Evolutionary conservation across 2,329 filamentous ascomycete genomes (phyloP).

Genomic region (Thermothelomyces thermophilus): DNA sequence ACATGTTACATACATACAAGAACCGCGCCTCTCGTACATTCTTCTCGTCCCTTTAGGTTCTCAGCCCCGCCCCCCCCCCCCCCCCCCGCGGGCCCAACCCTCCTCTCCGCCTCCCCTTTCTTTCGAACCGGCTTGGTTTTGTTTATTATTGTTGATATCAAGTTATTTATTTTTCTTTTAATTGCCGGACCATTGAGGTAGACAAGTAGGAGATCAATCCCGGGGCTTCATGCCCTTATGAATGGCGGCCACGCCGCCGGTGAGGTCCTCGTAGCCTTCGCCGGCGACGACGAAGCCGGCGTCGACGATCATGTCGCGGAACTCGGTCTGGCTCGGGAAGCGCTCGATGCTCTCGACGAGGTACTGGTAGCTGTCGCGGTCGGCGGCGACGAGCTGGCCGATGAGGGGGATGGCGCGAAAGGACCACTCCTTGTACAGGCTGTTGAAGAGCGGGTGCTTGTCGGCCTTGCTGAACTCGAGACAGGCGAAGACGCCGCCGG

Average conservation of each 20-base stretch:
- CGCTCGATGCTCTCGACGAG: conserved; percentile 94
- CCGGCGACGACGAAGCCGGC: conserved; percentile 84
- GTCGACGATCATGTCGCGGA: conserved; percentile 71
- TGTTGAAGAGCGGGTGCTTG: conserved; percentile 69
- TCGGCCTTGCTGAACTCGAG: conserved; percentile 88
- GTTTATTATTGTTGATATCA: too few species aligned
- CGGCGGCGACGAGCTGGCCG: conserved; percentile 87
- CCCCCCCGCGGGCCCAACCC: too few species aligned
- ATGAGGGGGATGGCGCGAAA: conserved; percentile 92
- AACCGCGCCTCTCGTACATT: too few species aligned
- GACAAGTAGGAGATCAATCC: too few species aligned
- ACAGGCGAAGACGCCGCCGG: conserved; percentile 92
- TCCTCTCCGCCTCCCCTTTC: too few species aligned
- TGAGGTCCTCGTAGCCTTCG: conserved; percentile 81
- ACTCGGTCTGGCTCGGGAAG: conserved; percentile 82
- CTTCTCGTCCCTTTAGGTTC: too few species aligned
- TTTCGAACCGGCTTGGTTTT: too few species aligned
- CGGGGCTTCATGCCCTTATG: conserved; percentile 90
- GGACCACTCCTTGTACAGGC: conserved; percentile 90
- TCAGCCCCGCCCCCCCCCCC: too few species aligned
- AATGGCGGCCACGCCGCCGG: conserved; percentile 86
- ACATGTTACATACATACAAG: neutral
- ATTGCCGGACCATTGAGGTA: too few species aligned
- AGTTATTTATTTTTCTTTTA: too few species aligned
- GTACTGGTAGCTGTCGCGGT: conserved; percentile 96